These are phyloP conservation scores for Venturia asperata DNA, from an alignment of 2,329 filamentous ascomycete species.

Conservation along the genomic window DNA sequence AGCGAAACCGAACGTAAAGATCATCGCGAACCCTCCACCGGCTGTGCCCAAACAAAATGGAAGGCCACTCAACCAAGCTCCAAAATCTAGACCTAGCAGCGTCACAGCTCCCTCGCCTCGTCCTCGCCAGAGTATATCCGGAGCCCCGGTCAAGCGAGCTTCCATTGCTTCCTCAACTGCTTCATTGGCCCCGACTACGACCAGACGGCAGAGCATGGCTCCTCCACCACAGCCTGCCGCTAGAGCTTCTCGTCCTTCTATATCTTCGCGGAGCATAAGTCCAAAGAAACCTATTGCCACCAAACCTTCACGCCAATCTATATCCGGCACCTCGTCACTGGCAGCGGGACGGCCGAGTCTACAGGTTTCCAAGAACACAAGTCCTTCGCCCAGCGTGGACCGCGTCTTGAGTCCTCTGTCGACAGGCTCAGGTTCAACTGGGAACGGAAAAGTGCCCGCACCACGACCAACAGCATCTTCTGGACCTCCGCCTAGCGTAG, in stretches of 20 bases:
- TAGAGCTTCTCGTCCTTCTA: conserved; percentile 34
- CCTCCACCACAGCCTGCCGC: conserved; percentile 23
- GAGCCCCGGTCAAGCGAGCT: conserved; percentile 9
- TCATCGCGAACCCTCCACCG: conserved; percentile 40
- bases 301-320: conserved; percentile 13
- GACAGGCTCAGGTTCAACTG: conserved; percentile 19
- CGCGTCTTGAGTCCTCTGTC: conserved; percentile 18
- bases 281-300: conserved; percentile 19
- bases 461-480: conserved; percentile 22
- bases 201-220: conserved; percentile 14
- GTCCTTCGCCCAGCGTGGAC: conserved; percentile 16
- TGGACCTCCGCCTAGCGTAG: conserved; percentile 15
- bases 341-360: background rate
- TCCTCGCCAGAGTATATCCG: conserved; percentile 9
- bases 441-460: conserved; percentile 25
- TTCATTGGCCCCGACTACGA: background rate
- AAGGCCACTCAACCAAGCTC: conserved; percentile 20
- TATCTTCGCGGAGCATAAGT: conserved; percentile 23
- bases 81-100: conserved; percentile 22
- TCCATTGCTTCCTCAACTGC: conserved; percentile 11
- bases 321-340: background rate
- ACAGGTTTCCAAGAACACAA: background rate
- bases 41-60: conserved; percentile 19
- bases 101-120: conserved; percentile 10
- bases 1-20: conserved; percentile 57